phyloP scores from a whole-genome alignment of 2,329 filamentous ascomycete species.

The Colletotrichum sidae region DNA sequence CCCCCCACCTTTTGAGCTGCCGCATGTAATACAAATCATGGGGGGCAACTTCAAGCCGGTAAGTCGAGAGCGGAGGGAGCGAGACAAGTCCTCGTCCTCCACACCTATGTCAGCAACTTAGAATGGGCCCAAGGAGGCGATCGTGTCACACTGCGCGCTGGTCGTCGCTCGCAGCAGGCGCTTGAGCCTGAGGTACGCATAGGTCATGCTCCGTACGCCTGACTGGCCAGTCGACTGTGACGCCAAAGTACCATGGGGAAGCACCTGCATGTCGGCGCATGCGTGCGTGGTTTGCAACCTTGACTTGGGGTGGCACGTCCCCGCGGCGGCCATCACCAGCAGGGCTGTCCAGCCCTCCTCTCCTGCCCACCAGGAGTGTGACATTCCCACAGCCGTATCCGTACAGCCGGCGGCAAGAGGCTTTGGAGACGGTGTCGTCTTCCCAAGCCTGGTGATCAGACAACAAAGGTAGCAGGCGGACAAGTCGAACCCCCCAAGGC shows the following conservation, averaged over 20 bases:
- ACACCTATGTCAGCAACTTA: background rate
- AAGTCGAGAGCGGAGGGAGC: background rate
- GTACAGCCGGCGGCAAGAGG: background rate
- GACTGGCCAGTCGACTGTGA: constrained; percentile 26
- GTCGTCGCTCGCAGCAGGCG: constrained; percentile 7
- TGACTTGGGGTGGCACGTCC: constrained; percentile 1
- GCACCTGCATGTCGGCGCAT: constrained; percentile 36
- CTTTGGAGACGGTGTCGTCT: background rate
- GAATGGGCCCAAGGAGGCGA: background rate
- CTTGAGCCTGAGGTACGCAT: background rate
- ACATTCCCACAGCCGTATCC: background rate
- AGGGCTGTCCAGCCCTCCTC: constrained; percentile 13
- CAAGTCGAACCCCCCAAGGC: background rate
- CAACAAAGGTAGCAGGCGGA: background rate
- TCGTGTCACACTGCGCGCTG: background rate
- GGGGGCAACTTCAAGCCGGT: background rate
- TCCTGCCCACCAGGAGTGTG: constrained; percentile 1
- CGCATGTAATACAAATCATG: background rate
- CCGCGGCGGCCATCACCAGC: constrained; percentile 14
- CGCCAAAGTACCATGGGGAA: constrained; percentile 13
- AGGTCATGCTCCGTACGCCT: constrained; percentile 16
- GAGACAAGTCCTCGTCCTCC: constrained; percentile 2
- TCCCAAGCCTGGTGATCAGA: too few relatives aligned
- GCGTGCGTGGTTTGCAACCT: constrained; percentile 27
- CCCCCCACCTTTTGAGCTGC: constrained; percentile 26